phyloP scores from a whole-genome alignment of 1,139 yeast genomes.

The Blastobotrys elegans region DNA sequence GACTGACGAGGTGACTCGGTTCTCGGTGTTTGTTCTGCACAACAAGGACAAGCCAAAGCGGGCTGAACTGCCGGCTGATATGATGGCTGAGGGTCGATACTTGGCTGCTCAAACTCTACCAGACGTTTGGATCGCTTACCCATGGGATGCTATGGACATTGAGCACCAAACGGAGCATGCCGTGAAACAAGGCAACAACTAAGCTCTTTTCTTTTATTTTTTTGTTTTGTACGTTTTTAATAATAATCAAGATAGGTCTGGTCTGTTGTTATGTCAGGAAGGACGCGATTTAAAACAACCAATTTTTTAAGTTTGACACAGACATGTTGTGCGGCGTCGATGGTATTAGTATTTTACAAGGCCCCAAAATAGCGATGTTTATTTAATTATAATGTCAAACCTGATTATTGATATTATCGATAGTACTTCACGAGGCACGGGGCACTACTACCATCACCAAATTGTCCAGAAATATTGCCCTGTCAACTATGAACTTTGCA shows the following conservation, averaged over 20 bases:
- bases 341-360: no score
- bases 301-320: no score
- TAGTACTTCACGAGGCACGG: no score
- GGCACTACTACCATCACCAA: no score
- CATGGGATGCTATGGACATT: conserved; percentile 93
- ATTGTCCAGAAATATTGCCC: no score
- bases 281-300: no score
- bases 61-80: conserved; percentile 65
- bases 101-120: conserved; percentile 89
- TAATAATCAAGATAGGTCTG: neutral
- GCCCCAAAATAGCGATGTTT: no score
- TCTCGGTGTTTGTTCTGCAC: conserved; percentile 88
- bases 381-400: no score
- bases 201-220: conserved; percentile 8
- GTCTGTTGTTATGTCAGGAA: no score
- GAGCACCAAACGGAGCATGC: conserved; percentile 82
- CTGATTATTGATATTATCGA: no score
- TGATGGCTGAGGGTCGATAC: conserved; percentile 64
- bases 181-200: conserved; percentile 62
- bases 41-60: conserved; percentile 86
- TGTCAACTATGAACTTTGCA: no score
- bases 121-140: conserved; percentile 95
- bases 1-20: conserved; percentile 56
- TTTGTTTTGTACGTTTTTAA: neutral
- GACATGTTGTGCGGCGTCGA: no score